Evolutionary conservation across 345 rosid genomes (phyloP).

Genomic region (thale cress (Arabidopsis thaliana)): DNA sequence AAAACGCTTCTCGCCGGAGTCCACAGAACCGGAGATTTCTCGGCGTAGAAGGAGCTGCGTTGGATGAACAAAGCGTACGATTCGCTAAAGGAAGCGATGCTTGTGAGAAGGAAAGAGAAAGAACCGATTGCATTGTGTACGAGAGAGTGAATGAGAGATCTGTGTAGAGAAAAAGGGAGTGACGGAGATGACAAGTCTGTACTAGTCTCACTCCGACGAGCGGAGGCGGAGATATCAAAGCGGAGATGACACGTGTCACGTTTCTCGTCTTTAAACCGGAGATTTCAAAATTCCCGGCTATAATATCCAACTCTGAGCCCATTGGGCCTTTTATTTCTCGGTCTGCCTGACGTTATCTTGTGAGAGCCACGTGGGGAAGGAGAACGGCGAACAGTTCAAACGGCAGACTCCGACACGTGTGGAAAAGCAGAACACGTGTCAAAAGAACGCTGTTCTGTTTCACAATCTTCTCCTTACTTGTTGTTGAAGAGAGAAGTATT

Average conservation of each 20-base stretch:
- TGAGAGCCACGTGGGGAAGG: conserved; percentile 35
- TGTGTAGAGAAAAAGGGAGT: conserved; percentile 18
- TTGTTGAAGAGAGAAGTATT: conserved; percentile 24
- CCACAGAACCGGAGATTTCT: conserved; percentile 78
- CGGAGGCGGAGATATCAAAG: conserved; percentile 65
- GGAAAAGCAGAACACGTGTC: conserved; percentile 40
- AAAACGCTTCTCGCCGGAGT: conserved; percentile 66
- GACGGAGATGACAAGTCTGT: conserved; percentile 38
- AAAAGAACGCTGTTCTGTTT: conserved; percentile 24
- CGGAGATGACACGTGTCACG: conserved; percentile 44
- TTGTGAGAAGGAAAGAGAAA: conserved; percentile 62
- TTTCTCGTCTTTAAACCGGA: conserved; percentile 28
- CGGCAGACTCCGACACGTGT: conserved; percentile 41
- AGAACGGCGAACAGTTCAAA: conserved; percentile 30
- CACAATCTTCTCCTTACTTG: conserved; percentile 34
- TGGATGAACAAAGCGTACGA: conserved; percentile 40
- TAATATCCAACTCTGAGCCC: not conserved
- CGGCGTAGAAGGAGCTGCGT: conserved; percentile 48
- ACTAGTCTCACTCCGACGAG: conserved; percentile 1
- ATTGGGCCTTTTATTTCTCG: conserved; percentile 30
- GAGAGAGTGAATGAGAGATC: conserved; percentile 26
- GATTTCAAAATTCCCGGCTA: conserved; percentile 10
- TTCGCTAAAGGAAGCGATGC: conserved; percentile 47
- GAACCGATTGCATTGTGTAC: conserved; percentile 69
- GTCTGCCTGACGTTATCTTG: not conserved